A percentile compares a stretch with the other conserved stretches of the same genome.
Conservation (phyloP, 2,329 filamentous ascomycete species). For the Aotearoamyces nothofagi region DNA sequence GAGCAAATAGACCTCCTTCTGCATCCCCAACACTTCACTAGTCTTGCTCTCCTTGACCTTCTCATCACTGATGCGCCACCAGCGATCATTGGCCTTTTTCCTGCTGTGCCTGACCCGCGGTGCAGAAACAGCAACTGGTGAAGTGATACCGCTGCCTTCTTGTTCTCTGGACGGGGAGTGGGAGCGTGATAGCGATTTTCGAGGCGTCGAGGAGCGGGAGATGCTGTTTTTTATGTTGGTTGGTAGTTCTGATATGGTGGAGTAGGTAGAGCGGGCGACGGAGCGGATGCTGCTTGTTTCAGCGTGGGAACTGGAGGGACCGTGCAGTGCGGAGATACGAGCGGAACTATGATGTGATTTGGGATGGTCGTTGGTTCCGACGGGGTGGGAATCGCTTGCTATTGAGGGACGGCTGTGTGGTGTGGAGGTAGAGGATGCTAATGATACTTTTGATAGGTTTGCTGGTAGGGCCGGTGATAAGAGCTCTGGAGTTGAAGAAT, state of each 20-base stretch:
- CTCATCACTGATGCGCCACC: slow-evolving; percentile 98
- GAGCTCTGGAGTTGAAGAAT: slow-evolving; percentile 14
- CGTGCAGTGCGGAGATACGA: slow-evolving; percentile 6
- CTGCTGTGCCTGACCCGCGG: slow-evolving; percentile 33
- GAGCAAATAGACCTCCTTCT: slow-evolving; percentile 86
- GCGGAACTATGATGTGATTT: slow-evolving; percentile 7
- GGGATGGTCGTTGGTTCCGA: slow-evolving; percentile 6
- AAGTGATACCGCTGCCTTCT: not conserved
- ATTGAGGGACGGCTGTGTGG: slow-evolving; percentile 7
- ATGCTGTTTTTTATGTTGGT: not conserved
- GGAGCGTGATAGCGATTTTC: not conserved
- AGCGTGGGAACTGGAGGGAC: slow-evolving; percentile 19
- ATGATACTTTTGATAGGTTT: slow-evolving; percentile 11
- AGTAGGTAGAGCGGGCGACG: slow-evolving; percentile 38
- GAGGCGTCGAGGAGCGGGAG: not conserved
- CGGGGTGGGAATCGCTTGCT: slow-evolving; percentile 6
- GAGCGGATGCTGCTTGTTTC: slow-evolving; percentile 39
- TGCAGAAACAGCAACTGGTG: slow-evolving; percentile 3
- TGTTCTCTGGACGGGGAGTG: not conserved
- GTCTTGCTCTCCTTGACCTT: slow-evolving; percentile 93
- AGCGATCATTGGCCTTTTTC: slow-evolving; percentile 56
- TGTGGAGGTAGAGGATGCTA: slow-evolving; percentile 5
- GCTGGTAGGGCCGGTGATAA: slow-evolving; percentile 12
- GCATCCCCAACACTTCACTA: slow-evolving; percentile 79
- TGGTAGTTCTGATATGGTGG: slow-evolving; percentile 28